Base-by-base conservation (phyloP, 2,329 filamentous ascomycete genomes). In the Phaeosphaeriaceae sp. region DNA sequence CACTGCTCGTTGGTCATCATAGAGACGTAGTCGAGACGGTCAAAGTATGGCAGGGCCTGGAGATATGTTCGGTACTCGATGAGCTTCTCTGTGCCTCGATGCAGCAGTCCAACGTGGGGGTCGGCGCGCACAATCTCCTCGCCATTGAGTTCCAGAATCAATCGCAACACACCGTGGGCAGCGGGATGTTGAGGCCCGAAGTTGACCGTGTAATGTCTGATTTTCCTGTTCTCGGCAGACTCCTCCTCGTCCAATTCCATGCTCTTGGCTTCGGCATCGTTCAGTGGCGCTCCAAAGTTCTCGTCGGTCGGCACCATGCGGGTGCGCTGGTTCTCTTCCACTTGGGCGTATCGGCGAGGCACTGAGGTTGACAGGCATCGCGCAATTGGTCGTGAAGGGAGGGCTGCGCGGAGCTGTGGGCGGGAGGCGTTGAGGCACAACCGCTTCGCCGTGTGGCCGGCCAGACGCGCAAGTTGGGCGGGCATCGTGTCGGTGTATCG, bases 1-100 rank as follows among this genome's bases (percentile, higher is more conserved):
- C 93, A 97, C 82, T 99, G 95, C 85, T 99, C 95, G 81, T 99
- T 99, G 74, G 95, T 99, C 95, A 99, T 99, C 96, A 99, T 99
- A 74, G 93, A 97, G 70, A 97, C 93, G 80, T 99, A 99, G 82
- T 99, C 95, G 79, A 99, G 86, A 71, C 95, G 92, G 82, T 99
- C 95, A 78, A 99, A 99, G 85, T 99, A 99, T 56, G 95, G 95
- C 76, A 99, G 85, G 57, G 95, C 95, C 85, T 99, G 95, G 75
- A 98, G 87, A 78, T 99, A 99, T 71, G 94, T 97, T 86, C 97
- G 97, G 87, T 99, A 99, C 85, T 99, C 95, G 82, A 98, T 98
- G 82, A 99, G 88, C 87, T 99, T 99, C 86, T 99, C 95, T 63
- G 95, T 99, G 69, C 95, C 95, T 73, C 95, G 89, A 81, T 99